A percentile compares a stretch with the other conserved stretches of the same genome.
Evolutionary conservation across 345 rosid genomes (phyloP).

Genomic region (Garcia nutans): DNA sequence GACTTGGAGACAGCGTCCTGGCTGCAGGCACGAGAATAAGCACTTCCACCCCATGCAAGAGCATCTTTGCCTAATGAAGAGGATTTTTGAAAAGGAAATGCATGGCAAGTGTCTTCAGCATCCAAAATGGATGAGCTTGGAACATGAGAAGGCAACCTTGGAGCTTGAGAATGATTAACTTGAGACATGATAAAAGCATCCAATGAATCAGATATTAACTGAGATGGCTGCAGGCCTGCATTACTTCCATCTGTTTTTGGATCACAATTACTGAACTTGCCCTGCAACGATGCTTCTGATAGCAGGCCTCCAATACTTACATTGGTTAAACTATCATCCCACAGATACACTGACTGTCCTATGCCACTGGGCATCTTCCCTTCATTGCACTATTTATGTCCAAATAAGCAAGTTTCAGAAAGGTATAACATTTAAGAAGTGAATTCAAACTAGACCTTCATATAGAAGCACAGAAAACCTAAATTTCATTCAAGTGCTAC

Average conservation of each 20-base stretch:
- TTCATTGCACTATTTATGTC: conserved; percentile 44
- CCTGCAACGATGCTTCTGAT: conserved; percentile 80
- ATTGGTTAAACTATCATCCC: conserved; percentile 65
- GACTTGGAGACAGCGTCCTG: conserved; percentile 32
- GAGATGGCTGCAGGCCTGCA: conserved; percentile 45
- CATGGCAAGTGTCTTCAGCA: conserved; percentile 94
- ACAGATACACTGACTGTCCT: conserved; percentile 42
- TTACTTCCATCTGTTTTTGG: conserved; percentile 38
- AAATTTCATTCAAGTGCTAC: background rate
- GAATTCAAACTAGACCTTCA: background rate
- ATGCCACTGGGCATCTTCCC: conserved; percentile 27
- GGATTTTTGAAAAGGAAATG: conserved; percentile 56
- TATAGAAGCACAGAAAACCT: background rate
- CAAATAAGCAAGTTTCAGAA: conserved; percentile 26
- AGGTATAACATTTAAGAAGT: background rate
- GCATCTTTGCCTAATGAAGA: conserved; percentile 39
- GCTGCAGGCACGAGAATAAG: conserved; percentile 21
- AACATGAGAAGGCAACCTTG: conserved; percentile 33
- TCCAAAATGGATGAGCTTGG: conserved; percentile 67
- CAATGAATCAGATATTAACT: conserved; percentile 62
- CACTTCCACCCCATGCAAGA: conserved; percentile 30
- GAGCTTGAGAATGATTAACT: conserved; percentile 39
- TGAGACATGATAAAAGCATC: conserved; percentile 62
- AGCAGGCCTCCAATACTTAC: conserved; percentile 83
- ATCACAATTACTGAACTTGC: conserved; percentile 23